Evolutionary conservation across 176 grass and related monocot genomes (phyloP).

Genomic region (Raddia distichophylla): DNA sequence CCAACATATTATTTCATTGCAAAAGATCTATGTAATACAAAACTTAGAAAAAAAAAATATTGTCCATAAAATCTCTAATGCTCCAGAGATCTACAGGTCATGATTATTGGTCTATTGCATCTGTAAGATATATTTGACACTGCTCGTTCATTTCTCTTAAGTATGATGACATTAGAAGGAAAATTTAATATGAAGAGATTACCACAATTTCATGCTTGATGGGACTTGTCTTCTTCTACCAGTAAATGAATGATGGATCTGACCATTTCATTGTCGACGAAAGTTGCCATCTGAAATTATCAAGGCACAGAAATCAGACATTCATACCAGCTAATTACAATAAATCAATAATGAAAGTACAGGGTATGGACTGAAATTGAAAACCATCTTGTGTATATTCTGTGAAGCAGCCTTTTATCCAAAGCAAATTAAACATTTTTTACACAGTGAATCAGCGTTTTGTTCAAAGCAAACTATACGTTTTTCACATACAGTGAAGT

Average conservation of each 20-base stretch:
- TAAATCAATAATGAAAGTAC: slow-evolving; percentile 4
- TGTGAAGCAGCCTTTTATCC: slow-evolving; percentile 27
- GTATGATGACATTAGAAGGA: slow-evolving; percentile 8
- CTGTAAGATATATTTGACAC: slow-evolving; percentile 21
- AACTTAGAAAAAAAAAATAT: neutral
- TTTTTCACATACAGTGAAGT: slow-evolving; percentile 15
- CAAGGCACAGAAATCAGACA: slow-evolving; percentile 49
- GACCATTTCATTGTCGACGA: slow-evolving; percentile 82
- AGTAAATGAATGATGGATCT: slow-evolving; percentile 92
- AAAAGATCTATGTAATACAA: slow-evolving; percentile 15
- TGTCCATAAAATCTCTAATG: slow-evolving; percentile 32
- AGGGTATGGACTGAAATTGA: neutral
- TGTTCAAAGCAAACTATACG: neutral
- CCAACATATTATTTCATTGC: neutral
- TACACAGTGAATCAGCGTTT: slow-evolving; percentile 3
- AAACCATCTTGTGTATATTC: slow-evolving; percentile 6
- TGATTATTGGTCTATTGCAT: slow-evolving; percentile 5
- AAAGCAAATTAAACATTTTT: slow-evolving; percentile 12
- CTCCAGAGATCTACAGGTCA: slow-evolving; percentile 1
- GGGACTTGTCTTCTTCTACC: slow-evolving; percentile 88
- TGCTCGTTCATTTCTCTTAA: slow-evolving; percentile 29
- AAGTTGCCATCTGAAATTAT: slow-evolving; percentile 65
- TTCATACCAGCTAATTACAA: slow-evolving; percentile 34
- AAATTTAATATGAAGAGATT: slow-evolving; percentile 35
- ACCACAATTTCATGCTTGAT: slow-evolving; percentile 50